phyloP scores from a whole-genome alignment of 768 basidiomycete genomes.

The Sarcodon aspratus region DNA sequence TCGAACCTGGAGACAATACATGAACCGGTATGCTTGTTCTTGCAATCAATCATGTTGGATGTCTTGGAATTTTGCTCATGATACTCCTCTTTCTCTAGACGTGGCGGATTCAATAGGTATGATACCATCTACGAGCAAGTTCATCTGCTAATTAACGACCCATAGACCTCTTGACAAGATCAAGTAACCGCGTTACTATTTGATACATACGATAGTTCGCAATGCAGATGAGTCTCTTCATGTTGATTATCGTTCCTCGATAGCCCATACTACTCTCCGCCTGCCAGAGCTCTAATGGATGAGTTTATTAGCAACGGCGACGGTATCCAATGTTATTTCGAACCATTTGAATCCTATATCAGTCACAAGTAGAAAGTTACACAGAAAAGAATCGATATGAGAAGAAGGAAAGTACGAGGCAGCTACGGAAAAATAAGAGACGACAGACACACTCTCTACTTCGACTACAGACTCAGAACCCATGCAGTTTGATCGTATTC shows the following conservation, averaged over 20 bases:
- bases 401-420: constrained; percentile 8
- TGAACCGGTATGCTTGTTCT: constrained; percentile 62
- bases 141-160: constrained; percentile 9
- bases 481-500: constrained; percentile 76
- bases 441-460: constrained; percentile 3
- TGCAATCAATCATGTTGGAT: constrained; percentile 6
- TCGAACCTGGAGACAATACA: constrained; percentile 94
- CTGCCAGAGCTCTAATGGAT: no score
- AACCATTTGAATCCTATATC: not conserved
- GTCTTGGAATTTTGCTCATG: constrained; percentile 4
- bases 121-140: constrained; percentile 5
- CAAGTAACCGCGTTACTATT: constrained; percentile 37
- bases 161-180: constrained; percentile 88
- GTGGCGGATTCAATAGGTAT: constrained; percentile 79
- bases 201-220: not conserved
- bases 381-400: constrained; percentile 15
- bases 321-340: no score
- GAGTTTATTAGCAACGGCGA: no score
- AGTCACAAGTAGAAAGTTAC: constrained; percentile 9
- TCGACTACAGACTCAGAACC: constrained; percentile 42
- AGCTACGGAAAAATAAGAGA: constrained; percentile 11
- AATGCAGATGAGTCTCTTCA: not conserved
- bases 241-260: not conserved
- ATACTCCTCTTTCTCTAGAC: constrained; percentile 26
- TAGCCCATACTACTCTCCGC: not conserved